Conservation (phyloP, 2,329 filamentous ascomycete genomes). For the Chaetomiaceae sp. region DNA sequence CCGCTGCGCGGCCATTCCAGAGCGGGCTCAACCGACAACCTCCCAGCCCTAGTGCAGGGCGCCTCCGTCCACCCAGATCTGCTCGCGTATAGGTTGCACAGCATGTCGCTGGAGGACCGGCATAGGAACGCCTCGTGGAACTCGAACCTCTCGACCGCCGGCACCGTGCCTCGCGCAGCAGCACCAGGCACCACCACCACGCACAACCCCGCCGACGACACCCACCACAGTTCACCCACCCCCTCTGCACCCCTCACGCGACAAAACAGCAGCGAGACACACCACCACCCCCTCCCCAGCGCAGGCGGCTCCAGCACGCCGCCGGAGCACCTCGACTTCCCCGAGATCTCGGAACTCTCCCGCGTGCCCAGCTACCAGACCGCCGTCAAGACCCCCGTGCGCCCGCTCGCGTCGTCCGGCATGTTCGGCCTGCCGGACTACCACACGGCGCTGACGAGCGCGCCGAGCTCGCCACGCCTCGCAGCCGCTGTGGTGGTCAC, state of each 20-base stretch:
- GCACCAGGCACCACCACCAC: conserved; percentile 28
- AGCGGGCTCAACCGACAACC: conserved; percentile 73
- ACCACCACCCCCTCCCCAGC: no score
- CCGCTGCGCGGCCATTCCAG: conserved; percentile 69
- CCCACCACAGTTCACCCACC: conserved; percentile 29
- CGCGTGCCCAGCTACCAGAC: conserved; percentile 75
- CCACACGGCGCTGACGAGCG: conserved; percentile 51
- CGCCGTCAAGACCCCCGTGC: conserved; percentile 59
- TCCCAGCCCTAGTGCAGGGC: conserved; percentile 52
- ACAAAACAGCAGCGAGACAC: conserved; percentile 49
- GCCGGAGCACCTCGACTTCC: conserved; percentile 50
- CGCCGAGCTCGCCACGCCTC: conserved; percentile 47
- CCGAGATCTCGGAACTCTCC: conserved; percentile 58
- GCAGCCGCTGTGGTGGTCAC: conserved; percentile 33
- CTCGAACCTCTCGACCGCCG: conserved; percentile 38
- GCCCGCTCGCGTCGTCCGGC: conserved; percentile 45
- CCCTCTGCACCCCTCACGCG: conserved; percentile 45
- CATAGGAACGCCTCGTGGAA: conserved; percentile 42
- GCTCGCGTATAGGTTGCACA: conserved; percentile 62
- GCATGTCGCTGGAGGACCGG: conserved; percentile 51
- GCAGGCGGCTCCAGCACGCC: conserved; percentile 47
- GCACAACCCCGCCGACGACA: conserved; percentile 31
- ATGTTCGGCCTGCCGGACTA: conserved; percentile 59
- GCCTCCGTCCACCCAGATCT: conserved; percentile 43
- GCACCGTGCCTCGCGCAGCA: conserved; percentile 30